Evolutionary conservation across 306 rosid genomes (phyloP).

Genomic region (Casuarina glauca): DNA sequence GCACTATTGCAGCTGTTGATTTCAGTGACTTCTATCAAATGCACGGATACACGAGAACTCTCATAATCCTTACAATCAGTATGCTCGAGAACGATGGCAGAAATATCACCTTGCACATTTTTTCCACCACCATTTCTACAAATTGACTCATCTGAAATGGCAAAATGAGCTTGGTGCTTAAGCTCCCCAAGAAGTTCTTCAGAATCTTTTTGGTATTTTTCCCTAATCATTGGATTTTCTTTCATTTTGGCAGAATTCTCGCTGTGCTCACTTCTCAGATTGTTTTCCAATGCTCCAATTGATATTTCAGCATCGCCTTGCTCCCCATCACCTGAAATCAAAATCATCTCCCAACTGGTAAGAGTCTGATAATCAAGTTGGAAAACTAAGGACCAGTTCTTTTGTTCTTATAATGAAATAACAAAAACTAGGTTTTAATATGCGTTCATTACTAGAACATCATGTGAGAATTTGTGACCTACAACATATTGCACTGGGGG

Average conservation of each 20-base stretch:
- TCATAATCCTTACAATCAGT: neutral
- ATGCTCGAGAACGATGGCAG: conserved; percentile 20
- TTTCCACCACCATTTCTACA: neutral
- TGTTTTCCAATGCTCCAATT: neutral
- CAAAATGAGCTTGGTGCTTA: neutral
- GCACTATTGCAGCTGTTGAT: neutral
- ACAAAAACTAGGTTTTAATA: neutral
- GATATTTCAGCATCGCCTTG: neutral
- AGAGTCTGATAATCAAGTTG: neutral
- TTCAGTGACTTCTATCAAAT: neutral
- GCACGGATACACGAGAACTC: neutral
- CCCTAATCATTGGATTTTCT: neutral
- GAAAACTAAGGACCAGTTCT: neutral
- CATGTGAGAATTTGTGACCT: neutral
- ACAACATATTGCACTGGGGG: neutral
- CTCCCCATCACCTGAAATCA: conserved; percentile 1
- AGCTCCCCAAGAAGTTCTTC: conserved; percentile 16
- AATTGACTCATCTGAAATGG: neutral
- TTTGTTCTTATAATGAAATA: neutral
- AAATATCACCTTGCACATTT: conserved; percentile 4
- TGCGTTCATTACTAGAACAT: too few species aligned
- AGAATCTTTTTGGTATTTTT: neutral
- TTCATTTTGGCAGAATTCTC: neutral
- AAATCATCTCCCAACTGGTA: neutral
- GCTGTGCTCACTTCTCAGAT: neutral